Conservation (phyloP, 306 rosid species). For the Rosa rugosa region DNA sequence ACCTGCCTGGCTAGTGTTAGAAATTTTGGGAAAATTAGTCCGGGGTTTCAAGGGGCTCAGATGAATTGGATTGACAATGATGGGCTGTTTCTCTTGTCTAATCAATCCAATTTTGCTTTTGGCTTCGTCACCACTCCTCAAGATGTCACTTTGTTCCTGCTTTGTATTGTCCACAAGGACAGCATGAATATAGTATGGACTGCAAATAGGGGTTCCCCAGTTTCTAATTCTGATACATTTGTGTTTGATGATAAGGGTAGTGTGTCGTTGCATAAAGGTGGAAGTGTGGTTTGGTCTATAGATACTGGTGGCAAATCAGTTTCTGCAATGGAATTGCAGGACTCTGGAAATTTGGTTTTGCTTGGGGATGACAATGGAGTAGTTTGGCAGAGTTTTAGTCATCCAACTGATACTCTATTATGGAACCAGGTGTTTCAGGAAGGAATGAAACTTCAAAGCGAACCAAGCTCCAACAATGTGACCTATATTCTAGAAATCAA, state of each 20-base stretch:
- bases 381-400: constrained; percentile 83
- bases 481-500: constrained; percentile 64
- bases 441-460: constrained; percentile 75
- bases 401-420: constrained; percentile 79
- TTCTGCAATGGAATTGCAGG: constrained; percentile 60
- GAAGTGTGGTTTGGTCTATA: constrained; percentile 61
- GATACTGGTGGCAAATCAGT: constrained; percentile 47
- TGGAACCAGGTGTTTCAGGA: constrained; percentile 62
- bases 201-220: constrained; percentile 66
- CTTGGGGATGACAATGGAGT: constrained; percentile 37
- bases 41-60: constrained; percentile 54
- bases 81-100: constrained; percentile 65
- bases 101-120: constrained; percentile 41
- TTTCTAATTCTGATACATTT: constrained; percentile 63
- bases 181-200: constrained; percentile 53
- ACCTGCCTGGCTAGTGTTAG: constrained; percentile 44
- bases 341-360: constrained; percentile 75
- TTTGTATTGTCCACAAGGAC: constrained; percentile 43
- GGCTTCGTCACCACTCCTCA: constrained; percentile 43
- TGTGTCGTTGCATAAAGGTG: constrained; percentile 45
- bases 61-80: constrained; percentile 63
- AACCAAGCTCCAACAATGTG: constrained; percentile 45
- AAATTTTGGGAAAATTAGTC: constrained; percentile 34
- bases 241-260: constrained; percentile 63
- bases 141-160: constrained; percentile 52